These are phyloP conservation scores for Grigorovia yakushimaensis DNA, from an alignment of 805 yeast genomes.

Conservation along the genomic window DNA sequence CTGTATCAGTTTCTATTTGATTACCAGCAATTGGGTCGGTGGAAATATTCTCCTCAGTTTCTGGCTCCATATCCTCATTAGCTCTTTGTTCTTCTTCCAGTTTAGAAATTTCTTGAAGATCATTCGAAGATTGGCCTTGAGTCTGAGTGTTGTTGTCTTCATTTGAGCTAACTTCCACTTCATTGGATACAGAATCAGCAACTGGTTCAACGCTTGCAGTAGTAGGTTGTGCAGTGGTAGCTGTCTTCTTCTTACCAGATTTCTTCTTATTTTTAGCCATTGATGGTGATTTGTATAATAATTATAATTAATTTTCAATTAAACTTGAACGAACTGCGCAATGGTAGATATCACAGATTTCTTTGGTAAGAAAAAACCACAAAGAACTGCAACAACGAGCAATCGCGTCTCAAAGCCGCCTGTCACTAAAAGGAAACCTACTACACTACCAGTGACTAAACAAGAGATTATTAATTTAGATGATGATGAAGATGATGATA, in stretches of 20 bases:
- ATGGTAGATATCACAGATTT: slow-evolving; percentile 31
- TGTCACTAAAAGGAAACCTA: neutral
- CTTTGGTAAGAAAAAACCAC: slow-evolving; percentile 23
- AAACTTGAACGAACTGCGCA: neutral
- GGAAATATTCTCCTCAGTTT: neutral
- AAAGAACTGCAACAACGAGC: slow-evolving; percentile 2
- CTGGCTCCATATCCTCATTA: neutral
- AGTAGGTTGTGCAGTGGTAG: neutral
- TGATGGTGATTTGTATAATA: neutral
- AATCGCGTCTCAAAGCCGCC: neutral
- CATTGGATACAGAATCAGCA: neutral
- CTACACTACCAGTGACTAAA: slow-evolving; percentile 7
- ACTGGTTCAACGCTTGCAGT: neutral
- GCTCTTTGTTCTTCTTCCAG: neutral
- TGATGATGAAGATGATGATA: slow-evolving; percentile 21
- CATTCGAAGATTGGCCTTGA: neutral
- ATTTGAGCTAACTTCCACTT: neutral
- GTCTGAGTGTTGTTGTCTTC: neutral
- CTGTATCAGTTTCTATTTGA: neutral
- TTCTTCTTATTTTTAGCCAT: slow-evolving; percentile 19
- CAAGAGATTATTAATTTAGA: slow-evolving; percentile 23
- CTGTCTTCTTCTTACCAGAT: neutral
- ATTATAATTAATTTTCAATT: neutral
- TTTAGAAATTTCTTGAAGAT: neutral
- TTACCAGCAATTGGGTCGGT: neutral